phyloP scores from a whole-genome alignment of 2,329 filamentous ascomycete genomes.

The Ascochyta pisi region DNA sequence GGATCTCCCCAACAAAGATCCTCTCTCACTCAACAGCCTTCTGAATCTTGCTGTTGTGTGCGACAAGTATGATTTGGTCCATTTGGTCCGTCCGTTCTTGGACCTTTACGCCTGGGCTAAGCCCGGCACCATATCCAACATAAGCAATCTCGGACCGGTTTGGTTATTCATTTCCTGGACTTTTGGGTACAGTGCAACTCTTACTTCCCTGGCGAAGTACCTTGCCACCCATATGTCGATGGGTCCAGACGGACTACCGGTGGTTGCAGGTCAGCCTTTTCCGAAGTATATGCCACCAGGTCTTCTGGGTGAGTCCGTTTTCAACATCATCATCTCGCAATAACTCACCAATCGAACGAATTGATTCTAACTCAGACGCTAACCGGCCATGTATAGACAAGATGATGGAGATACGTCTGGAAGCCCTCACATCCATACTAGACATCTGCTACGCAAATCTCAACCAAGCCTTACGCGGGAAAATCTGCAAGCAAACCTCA shows the following conservation, averaged over 20 bases:
- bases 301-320: background rate
- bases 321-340: background rate
- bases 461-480: background rate
- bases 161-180: background rate
- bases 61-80: background rate
- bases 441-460: background rate
- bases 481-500: background rate
- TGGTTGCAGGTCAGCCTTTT: background rate
- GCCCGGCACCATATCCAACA: too few species aligned
- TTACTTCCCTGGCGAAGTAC: background rate
- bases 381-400: background rate
- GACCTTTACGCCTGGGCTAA: background rate
- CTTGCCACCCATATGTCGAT: too few species aligned
- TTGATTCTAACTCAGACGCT: background rate
- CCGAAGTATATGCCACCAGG: background rate
- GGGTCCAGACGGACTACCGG: background rate
- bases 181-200: background rate
- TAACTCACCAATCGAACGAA: background rate
- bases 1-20: background rate
- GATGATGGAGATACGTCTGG: background rate
- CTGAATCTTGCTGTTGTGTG: background rate
- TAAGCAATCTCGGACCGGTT: too few species aligned
- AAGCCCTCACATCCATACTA: background rate
- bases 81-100: background rate
- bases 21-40: background rate